Evolutionary conservation across 345 rosid species (phyloP).

Genomic region (Ceriops decandra): DNA sequence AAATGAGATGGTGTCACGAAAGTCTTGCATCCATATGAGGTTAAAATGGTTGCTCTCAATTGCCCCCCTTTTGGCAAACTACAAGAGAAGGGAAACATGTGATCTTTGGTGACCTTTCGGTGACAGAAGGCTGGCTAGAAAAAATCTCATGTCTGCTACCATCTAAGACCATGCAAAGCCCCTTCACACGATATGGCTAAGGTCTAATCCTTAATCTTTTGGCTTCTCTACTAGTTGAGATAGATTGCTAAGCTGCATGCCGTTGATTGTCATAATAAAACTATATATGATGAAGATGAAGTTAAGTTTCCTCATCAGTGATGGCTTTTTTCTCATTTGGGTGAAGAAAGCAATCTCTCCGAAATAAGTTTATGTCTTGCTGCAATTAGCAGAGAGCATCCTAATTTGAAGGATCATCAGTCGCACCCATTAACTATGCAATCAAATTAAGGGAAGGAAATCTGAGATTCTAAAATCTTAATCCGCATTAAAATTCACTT

Average conservation of each 20-base stretch:
- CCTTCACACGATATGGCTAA: constrained; percentile 22
- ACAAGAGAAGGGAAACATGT: constrained; percentile 36
- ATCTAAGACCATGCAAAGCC: constrained; percentile 5
- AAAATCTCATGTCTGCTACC: not conserved
- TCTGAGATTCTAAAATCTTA: no score
- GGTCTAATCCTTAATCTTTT: not conserved
- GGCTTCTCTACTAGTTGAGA: not conserved
- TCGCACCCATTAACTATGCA: no score
- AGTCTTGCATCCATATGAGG: constrained; percentile 29
- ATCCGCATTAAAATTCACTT: no score
- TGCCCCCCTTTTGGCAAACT: constrained; percentile 23
- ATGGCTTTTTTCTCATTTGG: no score
- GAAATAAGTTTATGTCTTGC: no score
- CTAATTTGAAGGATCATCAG: no score
- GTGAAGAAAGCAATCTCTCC: no score
- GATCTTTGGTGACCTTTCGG: constrained; percentile 41
- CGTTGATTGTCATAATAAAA: no score
- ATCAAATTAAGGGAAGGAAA: no score
- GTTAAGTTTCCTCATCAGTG: no score
- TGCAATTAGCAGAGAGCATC: no score
- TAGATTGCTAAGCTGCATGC: not conserved
- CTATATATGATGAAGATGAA: no score
- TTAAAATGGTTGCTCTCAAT: constrained; percentile 16
- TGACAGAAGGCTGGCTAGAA: constrained; percentile 13
- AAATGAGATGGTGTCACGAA: constrained; percentile 31